Percentiles rank a stretch among this genome's conserved stretches.
These are phyloP conservation scores for Ambrosiella beaveri DNA, from an alignment of 2,329 filamentous ascomycete species.

Conservation along the genomic window DNA sequence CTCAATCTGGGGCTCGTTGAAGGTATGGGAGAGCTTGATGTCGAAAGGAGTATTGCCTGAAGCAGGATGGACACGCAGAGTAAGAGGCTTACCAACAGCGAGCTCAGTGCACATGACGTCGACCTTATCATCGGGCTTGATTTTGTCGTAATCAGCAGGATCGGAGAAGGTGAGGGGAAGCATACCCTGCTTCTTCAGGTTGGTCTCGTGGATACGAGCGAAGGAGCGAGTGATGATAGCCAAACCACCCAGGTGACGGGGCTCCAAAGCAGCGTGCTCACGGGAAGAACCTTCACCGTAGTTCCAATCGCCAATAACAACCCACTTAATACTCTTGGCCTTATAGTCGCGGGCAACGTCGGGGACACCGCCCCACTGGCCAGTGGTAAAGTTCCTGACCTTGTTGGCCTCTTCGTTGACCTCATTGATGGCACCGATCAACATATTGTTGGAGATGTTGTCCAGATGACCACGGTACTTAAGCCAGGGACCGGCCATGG, in stretches of 20 bases:
- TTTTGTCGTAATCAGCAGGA: slow-evolving; percentile 95
- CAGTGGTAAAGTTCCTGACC: slow-evolving; percentile 76
- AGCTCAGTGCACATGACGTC: slow-evolving; percentile 81
- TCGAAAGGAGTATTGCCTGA: slow-evolving; percentile 60
- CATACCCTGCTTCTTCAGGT: slow-evolving; percentile 99
- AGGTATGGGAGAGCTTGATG: slow-evolving; percentile 77
- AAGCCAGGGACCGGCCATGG: slow-evolving; percentile 91
- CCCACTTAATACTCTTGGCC: slow-evolving; percentile 88
- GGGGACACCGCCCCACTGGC: slow-evolving; percentile 73
- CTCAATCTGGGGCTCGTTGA: slow-evolving; percentile 94
- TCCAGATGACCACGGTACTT: slow-evolving; percentile 98
- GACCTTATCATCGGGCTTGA: slow-evolving; percentile 78
- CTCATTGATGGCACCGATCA: slow-evolving; percentile 92
- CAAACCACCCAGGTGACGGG: slow-evolving; percentile 87
- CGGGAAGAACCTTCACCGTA: slow-evolving; percentile 95
- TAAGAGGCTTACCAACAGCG: slow-evolving; percentile 81
- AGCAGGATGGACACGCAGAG: slow-evolving; percentile 80
- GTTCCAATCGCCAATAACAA: slow-evolving; percentile 98
- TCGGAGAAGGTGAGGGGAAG: slow-evolving; percentile 90
- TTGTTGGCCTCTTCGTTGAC: slow-evolving; percentile 97
- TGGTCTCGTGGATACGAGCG: slow-evolving; percentile 99
- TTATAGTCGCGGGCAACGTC: slow-evolving; percentile 97
- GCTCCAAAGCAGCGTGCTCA: slow-evolving; percentile 96
- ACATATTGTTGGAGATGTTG: slow-evolving; percentile 99
- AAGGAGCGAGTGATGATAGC: slow-evolving; percentile 93